These are phyloP conservation scores for Stenocarpella maydis DNA, from an alignment of 2,329 filamentous ascomycete genomes.

Conservation along the genomic window DNA sequence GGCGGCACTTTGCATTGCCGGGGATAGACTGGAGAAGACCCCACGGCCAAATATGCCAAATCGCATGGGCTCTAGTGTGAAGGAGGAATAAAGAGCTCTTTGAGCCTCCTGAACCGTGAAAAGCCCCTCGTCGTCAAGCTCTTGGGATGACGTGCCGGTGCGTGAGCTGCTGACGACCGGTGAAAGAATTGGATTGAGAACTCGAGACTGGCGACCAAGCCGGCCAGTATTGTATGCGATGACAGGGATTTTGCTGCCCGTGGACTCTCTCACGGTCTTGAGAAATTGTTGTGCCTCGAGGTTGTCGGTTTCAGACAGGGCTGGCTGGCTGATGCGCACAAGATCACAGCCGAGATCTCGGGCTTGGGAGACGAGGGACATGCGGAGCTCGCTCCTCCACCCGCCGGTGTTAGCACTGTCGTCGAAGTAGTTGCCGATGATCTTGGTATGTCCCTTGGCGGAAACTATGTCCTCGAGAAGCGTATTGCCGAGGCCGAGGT, in stretches of 20 bases:
- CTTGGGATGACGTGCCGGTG: not conserved
- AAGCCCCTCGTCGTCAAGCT: not conserved
- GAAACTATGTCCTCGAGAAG: not conserved
- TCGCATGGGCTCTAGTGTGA: constrained; percentile 63
- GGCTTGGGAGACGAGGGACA: constrained; percentile 40
- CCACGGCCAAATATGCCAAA: constrained; percentile 69
- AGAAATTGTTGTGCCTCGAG: constrained; percentile 56
- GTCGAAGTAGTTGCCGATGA: not conserved
- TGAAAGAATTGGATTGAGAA: not conserved
- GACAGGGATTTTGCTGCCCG: not conserved
- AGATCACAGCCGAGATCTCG: constrained; percentile 58
- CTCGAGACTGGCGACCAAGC: not conserved
- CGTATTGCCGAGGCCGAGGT: not conserved
- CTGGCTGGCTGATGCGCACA: constrained; percentile 60
- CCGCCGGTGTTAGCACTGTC: constrained; percentile 42
- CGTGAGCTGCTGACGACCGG: not conserved
- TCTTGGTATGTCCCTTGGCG: constrained; percentile 2
- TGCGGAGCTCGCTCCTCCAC: constrained; percentile 46
- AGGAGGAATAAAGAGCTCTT: constrained; percentile 59
- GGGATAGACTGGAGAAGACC: constrained; percentile 66
- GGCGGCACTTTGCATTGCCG: constrained; percentile 70
- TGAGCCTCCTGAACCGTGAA: constrained; percentile 1
- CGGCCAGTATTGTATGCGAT: constrained; percentile 10
- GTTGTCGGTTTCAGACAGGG: constrained; percentile 56
- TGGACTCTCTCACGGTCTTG: constrained; percentile 48